Conservation (phyloP, 257 asterid species). For the Leptodermis oblonga region DNA sequence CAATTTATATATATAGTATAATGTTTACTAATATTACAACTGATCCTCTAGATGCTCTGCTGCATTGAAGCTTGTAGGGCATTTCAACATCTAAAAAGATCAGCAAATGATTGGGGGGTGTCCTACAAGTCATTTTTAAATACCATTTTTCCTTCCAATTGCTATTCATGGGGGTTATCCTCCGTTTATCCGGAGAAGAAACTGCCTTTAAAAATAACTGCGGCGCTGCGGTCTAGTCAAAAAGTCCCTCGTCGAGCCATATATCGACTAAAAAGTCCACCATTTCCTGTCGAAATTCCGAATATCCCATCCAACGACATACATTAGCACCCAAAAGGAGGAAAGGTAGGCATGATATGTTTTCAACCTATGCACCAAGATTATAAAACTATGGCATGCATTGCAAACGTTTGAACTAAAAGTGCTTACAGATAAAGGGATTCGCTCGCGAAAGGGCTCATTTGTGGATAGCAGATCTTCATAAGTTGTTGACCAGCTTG, state of each 20-base stretch:
- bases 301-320: conserved; percentile 11
- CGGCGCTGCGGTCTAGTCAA: conserved; percentile 33
- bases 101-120: background rate
- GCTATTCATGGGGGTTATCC: conserved; percentile 1
- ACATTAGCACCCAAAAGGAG: background rate
- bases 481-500: conserved; percentile 87
- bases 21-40: conserved; percentile 3
- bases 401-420: background rate
- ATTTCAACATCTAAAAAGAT: background rate
- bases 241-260: conserved; percentile 91
- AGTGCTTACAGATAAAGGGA: conserved; percentile 69
- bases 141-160: background rate
- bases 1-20: background rate
- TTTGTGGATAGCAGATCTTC: conserved; percentile 83
- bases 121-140: conserved; percentile 6
- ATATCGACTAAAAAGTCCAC: conserved; percentile 89
- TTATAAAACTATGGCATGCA: background rate
- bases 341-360: background rate
- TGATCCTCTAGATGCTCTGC: background rate
- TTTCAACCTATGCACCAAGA: background rate
- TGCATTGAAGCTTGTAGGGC: too few species aligned
- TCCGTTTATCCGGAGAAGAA: conserved; percentile 15
- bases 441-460: conserved; percentile 63
- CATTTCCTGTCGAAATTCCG: conserved; percentile 63
- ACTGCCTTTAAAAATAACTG: conserved; percentile 8